Conservation (phyloP, 1,284 basidiomycete species). For the Microbotryum saponariae region DNA sequence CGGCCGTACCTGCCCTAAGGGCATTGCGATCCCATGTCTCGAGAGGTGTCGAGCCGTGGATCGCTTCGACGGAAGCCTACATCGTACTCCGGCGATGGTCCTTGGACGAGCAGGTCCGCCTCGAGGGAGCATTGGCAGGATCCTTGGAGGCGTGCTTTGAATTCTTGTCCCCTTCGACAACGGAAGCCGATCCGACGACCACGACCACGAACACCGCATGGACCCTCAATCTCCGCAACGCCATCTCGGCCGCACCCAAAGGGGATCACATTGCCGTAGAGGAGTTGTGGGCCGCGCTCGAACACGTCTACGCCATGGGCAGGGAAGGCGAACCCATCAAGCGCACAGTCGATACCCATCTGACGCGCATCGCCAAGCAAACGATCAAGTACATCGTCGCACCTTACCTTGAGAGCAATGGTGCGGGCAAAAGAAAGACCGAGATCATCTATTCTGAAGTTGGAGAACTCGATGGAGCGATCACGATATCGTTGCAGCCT, state of each 20-base stretch:
- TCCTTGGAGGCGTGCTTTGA: conserved; percentile 25
- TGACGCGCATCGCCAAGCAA: conserved; percentile 22
- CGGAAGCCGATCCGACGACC: background rate
- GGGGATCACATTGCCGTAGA: conserved; percentile 9
- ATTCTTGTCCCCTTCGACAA: background rate
- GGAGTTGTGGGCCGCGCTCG: conserved; percentile 10
- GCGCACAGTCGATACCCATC: conserved; percentile 2
- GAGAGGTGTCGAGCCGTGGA: conserved; percentile 21
- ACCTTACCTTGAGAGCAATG: conserved; percentile 23
- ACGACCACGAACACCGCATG: background rate
- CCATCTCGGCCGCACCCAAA: conserved; percentile 8
- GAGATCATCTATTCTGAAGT: background rate
- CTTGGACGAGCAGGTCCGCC: conserved; percentile 17
- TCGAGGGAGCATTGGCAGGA: conserved; percentile 15
- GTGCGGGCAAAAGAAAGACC: background rate
- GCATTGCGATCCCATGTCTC: conserved; percentile 3
- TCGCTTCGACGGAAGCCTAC: conserved; percentile 21
- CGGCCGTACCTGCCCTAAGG: conserved; percentile 7
- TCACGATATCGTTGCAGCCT: background rate
- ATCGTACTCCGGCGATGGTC: conserved; percentile 23
- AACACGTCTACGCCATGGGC: conserved; percentile 8
- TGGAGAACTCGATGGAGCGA: background rate
- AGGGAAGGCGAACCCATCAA: conserved; percentile 5
- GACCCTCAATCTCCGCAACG: conserved; percentile 4
- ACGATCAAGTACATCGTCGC: conserved; percentile 21